Percentiles rank a stretch among this genome's conserved stretches.
Conservation (phyloP, 2,329 filamentous ascomycete species). For the Arthroderma sp. region DNA sequence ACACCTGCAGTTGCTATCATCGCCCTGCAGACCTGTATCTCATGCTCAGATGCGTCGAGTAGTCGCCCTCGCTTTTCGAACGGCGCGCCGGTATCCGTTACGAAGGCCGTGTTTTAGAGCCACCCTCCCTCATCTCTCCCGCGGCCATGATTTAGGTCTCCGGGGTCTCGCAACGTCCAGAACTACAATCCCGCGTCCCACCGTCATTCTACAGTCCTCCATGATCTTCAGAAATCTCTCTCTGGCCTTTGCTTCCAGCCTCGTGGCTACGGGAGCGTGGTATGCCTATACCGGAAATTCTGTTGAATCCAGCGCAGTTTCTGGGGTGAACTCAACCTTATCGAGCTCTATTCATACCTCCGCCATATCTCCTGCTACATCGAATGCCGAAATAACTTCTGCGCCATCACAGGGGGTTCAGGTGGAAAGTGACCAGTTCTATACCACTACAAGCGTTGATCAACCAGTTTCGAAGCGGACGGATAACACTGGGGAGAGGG, state of each 20-base stretch:
- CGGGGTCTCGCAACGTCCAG: constrained; percentile 19
- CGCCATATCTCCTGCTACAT: constrained; percentile 17
- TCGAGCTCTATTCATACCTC: constrained; percentile 9
- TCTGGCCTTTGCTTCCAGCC: constrained; percentile 36
- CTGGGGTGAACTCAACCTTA: constrained; percentile 12
- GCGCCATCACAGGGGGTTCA: constrained; percentile 55
- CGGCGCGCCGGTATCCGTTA: constrained; percentile 35
- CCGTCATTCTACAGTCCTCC: constrained; percentile 31
- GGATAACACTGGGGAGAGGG: constrained; percentile 69
- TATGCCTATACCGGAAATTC: constrained; percentile 35
- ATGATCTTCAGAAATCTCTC: constrained; percentile 41
- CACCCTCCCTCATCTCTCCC: constrained; percentile 20
- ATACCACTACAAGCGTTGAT: constrained; percentile 73
- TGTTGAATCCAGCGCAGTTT: constrained; percentile 7
- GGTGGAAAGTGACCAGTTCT: constrained; percentile 80
- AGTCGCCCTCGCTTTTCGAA: constrained; percentile 36
- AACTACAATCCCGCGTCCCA: constrained; percentile 17
- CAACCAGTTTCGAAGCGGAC: constrained; percentile 79
- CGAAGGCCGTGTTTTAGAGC: constrained; percentile 24
- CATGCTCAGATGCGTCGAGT: constrained; percentile 37
- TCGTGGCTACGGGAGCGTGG: constrained; percentile 39
- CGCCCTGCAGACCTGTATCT: neutral
- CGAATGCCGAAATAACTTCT: constrained; percentile 29
- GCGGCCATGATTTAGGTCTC: constrained; percentile 27
- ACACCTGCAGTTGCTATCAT: neutral